Percentiles rank a stretch among this genome's conserved stretches.
Evolutionary conservation across 352 stramenopile species (phyloP).

Genomic region (Phytophthora boehmeriae): DNA sequence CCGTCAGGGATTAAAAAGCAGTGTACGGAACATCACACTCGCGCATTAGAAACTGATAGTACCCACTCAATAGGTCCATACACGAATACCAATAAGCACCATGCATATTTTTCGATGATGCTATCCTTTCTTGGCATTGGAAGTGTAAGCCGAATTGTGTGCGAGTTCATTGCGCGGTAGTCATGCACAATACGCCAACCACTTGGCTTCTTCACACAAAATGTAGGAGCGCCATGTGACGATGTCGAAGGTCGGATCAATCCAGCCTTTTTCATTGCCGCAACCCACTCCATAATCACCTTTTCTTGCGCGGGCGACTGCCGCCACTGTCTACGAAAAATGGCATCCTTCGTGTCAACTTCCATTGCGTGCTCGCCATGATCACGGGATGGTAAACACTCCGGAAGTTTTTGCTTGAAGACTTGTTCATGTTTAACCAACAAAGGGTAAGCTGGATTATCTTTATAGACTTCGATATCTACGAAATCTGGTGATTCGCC

Average conservation of each 20-base stretch:
- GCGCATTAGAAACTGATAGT: constrained; percentile 32
- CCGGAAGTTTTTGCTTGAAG: constrained; percentile 10
- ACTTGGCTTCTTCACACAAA: constrained; percentile 22
- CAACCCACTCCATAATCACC: constrained; percentile 11
- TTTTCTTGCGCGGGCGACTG: constrained; percentile 19
- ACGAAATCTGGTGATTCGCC: neutral
- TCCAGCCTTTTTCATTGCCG: neutral
- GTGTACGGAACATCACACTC: constrained; percentile 26
- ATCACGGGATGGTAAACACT: neutral
- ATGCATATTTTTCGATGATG: constrained; percentile 19
- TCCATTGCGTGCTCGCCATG: constrained; percentile 8
- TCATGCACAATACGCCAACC: constrained; percentile 32
- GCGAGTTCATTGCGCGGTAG: constrained; percentile 10
- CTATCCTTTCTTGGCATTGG: constrained; percentile 24
- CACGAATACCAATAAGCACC: too few relatives aligned
- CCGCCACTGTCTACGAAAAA: constrained; percentile 6
- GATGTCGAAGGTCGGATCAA: constrained; percentile 19
- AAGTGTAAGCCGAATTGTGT: constrained; percentile 1
- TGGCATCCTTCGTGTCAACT: neutral
- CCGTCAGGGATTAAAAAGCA: constrained; percentile 24
- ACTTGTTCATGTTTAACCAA: constrained; percentile 6
- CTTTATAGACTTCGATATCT: constrained; percentile 7
- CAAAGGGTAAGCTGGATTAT: constrained; percentile 6
- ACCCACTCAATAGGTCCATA: constrained; percentile 28
- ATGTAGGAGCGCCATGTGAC: too few relatives aligned